A percentile compares a stretch with the other conserved stretches of the same genome.
These are phyloP conservation scores for Suaeda aralocaspica DNA, from an alignment of 148 eudicot species.

Conservation along the genomic window DNA sequence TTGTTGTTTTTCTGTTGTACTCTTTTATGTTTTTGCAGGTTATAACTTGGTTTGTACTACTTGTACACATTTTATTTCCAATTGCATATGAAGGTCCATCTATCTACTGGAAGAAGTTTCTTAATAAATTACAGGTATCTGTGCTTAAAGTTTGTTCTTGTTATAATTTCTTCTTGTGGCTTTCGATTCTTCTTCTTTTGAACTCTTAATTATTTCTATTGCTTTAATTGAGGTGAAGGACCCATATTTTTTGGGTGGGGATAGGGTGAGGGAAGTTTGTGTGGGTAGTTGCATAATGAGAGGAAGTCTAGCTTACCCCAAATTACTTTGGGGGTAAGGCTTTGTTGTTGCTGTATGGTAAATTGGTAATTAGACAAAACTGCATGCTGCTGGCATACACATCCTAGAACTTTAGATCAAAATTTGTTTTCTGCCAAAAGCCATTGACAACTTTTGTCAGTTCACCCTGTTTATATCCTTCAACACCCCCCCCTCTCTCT, in stretches of 20 bases:
- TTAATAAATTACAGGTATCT: constrained; percentile 65
- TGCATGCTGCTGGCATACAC: not conserved
- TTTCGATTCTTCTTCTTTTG: not conserved
- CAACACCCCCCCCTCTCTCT: no score
- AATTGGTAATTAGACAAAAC: not conserved
- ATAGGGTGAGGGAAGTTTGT: not conserved
- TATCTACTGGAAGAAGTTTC: constrained; percentile 58
- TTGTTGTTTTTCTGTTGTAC: not conserved
- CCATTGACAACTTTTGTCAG: no score
- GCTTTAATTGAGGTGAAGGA: not conserved
- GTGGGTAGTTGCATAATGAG: no score
- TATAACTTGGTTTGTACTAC: constrained; percentile 56
- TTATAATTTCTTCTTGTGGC: not conserved
- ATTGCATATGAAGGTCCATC: constrained; percentile 59
- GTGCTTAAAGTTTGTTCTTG: constrained; percentile 1
- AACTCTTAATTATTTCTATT: not conserved
- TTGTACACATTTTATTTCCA: constrained; percentile 67
- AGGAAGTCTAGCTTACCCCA: no score
- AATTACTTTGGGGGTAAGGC: no score
- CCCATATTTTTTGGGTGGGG: not conserved
- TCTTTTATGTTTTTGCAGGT: constrained; percentile 42
- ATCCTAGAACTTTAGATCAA: no score
- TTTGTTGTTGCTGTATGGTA: no score
- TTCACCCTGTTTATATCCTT: no score
- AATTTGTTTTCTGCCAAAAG: no score